A percentile compares a stretch with the other conserved stretches of the same genome.
phyloP scores from a whole-genome alignment of 768 basidiomycete genomes.

The Boletus fagicola region DNA sequence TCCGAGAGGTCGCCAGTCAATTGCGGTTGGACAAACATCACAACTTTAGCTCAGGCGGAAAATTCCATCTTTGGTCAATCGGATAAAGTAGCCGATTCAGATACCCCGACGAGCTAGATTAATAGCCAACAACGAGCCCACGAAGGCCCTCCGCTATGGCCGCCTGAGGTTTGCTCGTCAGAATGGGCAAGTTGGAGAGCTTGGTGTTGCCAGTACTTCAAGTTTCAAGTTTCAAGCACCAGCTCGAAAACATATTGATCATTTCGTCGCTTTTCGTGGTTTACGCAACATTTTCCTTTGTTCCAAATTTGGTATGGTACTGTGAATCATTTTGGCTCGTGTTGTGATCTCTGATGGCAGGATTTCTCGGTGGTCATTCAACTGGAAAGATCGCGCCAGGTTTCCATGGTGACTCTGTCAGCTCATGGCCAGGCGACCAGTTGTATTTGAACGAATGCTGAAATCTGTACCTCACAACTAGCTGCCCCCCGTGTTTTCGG shows the following conservation, averaged over 20 bases:
- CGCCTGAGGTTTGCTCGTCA: not conserved
- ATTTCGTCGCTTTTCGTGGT: not conserved
- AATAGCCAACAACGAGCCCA: not conserved
- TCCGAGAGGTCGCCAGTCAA: not conserved
- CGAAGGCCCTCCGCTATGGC: not conserved
- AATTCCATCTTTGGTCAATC: not conserved
- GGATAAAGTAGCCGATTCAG: not conserved
- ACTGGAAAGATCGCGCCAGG: not conserved
- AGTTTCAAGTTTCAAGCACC: not conserved
- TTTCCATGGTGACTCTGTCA: slow-evolving; percentile 20
- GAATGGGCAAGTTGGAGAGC: not conserved
- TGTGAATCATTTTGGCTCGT: slow-evolving; percentile 1
- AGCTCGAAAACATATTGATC: not conserved
- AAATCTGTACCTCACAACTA: not conserved
- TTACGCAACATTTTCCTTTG: slow-evolving; percentile 1
- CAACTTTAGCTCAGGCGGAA: not conserved
- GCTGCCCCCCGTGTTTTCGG: not conserved
- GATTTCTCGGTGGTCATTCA: not conserved
- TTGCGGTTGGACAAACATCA: not conserved
- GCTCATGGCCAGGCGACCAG: not conserved
- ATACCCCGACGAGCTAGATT: not conserved
- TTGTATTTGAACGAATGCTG: not conserved
- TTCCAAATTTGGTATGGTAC: slow-evolving; percentile 7
- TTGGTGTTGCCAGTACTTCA: not conserved
- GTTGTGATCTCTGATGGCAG: slow-evolving; percentile 8